phyloP scores from a whole-genome alignment of 2,329 filamentous ascomycete genomes.

The Colletotrichum cereale region DNA sequence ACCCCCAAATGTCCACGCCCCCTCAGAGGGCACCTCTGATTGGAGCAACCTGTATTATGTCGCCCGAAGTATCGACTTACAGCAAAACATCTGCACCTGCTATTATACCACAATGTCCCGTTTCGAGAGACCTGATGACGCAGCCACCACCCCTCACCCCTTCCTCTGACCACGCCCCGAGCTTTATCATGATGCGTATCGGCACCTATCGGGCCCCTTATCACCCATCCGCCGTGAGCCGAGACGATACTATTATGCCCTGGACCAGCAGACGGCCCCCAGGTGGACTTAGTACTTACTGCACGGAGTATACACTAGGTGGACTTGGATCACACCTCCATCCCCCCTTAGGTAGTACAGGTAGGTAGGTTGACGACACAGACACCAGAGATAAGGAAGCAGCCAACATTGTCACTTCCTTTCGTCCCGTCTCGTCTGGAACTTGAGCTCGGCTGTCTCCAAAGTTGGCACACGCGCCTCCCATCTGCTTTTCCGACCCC shows the following conservation, averaged over 20 bases:
- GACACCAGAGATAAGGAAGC: constrained; percentile 13
- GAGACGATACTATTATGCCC: constrained; percentile 17
- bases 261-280: not conserved
- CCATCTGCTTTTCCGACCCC: not conserved
- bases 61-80: constrained; percentile 13
- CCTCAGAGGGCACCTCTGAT: constrained; percentile 1
- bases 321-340: not conserved
- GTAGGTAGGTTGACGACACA: not conserved
- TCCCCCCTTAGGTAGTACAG: not conserved
- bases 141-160: not conserved
- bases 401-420: constrained; percentile 4
- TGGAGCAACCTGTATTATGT: not conserved
- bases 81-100: constrained; percentile 8
- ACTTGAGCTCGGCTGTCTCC: constrained; percentile 3
- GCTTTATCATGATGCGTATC: constrained; percentile 34
- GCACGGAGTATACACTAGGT: not conserved
- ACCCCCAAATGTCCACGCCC: not conserved
- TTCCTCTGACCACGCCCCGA: constrained; percentile 27
- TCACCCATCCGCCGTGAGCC: constrained; percentile 12
- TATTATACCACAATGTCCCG: not conserved
- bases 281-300: not conserved
- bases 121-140: not conserved
- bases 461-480: constrained; percentile 15
- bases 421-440: constrained; percentile 14
- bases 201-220: constrained; percentile 12